Percentiles rank a stretch among this genome's conserved stretches.
These are phyloP conservation scores for Candida yuanshanica DNA, from an alignment of 805 yeast genomes.

Conservation along the genomic window DNA sequence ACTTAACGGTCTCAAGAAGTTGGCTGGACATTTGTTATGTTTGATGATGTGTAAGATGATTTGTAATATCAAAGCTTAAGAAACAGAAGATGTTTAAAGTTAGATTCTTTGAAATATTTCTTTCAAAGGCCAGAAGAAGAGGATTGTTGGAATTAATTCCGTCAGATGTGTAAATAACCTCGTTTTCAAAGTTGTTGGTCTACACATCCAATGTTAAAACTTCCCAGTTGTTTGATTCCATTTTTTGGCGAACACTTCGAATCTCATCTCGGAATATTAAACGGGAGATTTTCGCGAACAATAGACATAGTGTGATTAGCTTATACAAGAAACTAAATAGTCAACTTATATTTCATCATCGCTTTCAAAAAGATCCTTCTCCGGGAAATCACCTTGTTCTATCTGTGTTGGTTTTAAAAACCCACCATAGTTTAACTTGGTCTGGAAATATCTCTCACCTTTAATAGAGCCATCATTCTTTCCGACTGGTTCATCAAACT, in stretches of 20 bases:
- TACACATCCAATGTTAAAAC: no score
- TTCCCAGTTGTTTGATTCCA: neutral
- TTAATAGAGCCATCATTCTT: conserved; percentile 76
- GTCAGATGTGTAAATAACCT: no score
- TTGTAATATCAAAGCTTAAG: neutral
- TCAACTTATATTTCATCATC: conserved; percentile 39
- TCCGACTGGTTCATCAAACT: conserved; percentile 81
- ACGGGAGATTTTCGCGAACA: neutral
- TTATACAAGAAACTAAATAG: no score
- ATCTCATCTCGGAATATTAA: neutral
- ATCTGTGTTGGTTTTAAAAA: conserved; percentile 68
- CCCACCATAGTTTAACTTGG: conserved; percentile 56
- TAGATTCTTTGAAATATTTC: no score
- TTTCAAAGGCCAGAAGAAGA: no score
- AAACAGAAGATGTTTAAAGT: no score
- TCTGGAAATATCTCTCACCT: conserved; percentile 57
- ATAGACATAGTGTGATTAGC: neutral
- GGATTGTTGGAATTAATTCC: no score
- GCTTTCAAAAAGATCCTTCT: conserved; percentile 36
- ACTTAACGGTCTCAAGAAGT: conserved; percentile 1
- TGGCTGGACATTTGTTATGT: neutral
- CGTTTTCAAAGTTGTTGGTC: no score
- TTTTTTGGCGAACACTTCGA: neutral
- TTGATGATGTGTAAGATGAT: neutral
- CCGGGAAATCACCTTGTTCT: conserved; percentile 64